These are phyloP conservation scores for Marasmius oreades DNA, from an alignment of 1,284 basidiomycete species.

Conservation along the genomic window DNA sequence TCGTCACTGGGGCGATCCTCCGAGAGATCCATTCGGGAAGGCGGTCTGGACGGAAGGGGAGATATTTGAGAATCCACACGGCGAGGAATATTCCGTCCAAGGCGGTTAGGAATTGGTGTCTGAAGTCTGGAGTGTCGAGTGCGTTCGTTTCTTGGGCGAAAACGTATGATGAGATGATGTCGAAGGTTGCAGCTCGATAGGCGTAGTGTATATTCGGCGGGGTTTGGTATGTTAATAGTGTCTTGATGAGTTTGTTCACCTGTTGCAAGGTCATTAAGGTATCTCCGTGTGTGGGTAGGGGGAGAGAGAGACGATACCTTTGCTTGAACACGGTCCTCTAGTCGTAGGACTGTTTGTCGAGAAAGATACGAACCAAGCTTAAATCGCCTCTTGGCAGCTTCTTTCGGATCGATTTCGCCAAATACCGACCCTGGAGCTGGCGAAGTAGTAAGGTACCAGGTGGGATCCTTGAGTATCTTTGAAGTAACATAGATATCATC, in stretches of 20 bases:
- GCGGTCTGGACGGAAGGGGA: too few species aligned
- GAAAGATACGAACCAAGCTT: background rate
- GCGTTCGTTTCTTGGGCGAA: conserved; percentile 26
- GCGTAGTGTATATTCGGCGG: conserved; percentile 31
- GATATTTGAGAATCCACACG: too few species aligned
- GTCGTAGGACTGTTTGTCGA: background rate
- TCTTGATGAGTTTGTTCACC: background rate
- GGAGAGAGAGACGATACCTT: background rate
- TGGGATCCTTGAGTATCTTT: background rate
- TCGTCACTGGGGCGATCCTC: too few species aligned
- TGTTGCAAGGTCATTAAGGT: background rate
- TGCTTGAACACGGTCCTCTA: background rate
- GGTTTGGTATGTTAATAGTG: background rate
- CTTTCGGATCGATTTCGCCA: background rate
- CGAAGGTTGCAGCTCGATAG: conserved; percentile 31
- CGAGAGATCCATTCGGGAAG: too few species aligned
- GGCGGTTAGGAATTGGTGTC: conserved; percentile 24
- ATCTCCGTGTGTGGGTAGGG: background rate
- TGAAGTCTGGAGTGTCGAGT: conserved; percentile 27
- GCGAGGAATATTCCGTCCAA: conserved; percentile 12
- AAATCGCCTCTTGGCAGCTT: background rate
- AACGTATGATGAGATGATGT: conserved; percentile 34
- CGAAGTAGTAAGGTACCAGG: background rate
- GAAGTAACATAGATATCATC: background rate
- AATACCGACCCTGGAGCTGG: background rate